Conservation (phyloP, 2,329 filamentous ascomycete genomes). For the Beauveria asiatica region DNA sequence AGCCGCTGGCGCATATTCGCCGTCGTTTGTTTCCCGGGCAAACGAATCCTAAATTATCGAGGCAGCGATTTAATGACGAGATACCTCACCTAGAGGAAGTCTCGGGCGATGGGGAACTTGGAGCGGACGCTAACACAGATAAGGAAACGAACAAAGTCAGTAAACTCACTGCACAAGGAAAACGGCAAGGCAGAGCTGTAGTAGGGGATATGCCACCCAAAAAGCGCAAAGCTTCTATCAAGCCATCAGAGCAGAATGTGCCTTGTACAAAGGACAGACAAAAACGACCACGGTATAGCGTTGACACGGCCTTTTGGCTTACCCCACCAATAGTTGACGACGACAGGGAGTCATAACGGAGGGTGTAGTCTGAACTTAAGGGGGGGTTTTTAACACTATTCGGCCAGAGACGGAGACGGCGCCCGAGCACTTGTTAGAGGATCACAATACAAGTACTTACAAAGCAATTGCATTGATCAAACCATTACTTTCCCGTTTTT, state of each 20-base stretch:
- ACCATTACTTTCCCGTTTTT: not conserved
- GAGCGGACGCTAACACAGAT: not conserved
- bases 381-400: too few relatives aligned
- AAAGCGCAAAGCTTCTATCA: not conserved
- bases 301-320: not conserved
- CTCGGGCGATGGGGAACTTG: not conserved
- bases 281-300: not conserved
- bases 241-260: not conserved
- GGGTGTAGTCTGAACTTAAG: too few relatives aligned
- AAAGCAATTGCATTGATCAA: not conserved
- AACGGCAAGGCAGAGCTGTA: not conserved
- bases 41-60: not conserved
- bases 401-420: too few relatives aligned
- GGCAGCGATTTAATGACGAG: not conserved
- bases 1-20: too few relatives aligned
- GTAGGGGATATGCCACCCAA: not conserved
- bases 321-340: not conserved
- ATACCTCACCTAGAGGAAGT: not conserved
- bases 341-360: not conserved
- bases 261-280: not conserved
- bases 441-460: not conserved
- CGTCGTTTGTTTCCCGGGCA: not conserved
- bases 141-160: not conserved
- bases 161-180: not conserved
- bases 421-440: not conserved